A percentile compares a stretch with the other conserved stretches of the same genome.
Conservation (phyloP, 1,139 yeast genomes). For the Sugiyamaella novakii region DNA sequence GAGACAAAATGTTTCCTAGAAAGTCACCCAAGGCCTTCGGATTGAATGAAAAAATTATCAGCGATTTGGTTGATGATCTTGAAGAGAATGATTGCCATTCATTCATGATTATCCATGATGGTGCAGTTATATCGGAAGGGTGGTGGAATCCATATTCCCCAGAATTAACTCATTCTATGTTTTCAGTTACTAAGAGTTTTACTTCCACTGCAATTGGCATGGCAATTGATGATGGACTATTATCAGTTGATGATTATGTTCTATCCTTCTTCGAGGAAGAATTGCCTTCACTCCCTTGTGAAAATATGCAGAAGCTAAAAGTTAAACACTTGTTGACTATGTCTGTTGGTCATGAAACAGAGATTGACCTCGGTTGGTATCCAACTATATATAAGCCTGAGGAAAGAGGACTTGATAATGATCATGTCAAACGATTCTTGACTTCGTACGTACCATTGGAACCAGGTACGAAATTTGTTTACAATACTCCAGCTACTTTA, state of each 20-base stretch:
- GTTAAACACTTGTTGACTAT: slow-evolving; percentile 23
- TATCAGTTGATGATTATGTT: slow-evolving; percentile 22
- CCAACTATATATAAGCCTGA: slow-evolving; percentile 1
- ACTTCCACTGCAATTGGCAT: slow-evolving; percentile 25
- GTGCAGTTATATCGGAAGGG: slow-evolving; percentile 24
- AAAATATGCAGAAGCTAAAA: slow-evolving; percentile 24
- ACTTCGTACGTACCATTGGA: slow-evolving; percentile 23
- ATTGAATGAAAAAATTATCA: slow-evolving; percentile 16
- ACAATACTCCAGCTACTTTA: slow-evolving; percentile 22
- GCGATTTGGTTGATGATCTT: slow-evolving; percentile 25
- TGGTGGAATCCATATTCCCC: slow-evolving; percentile 25
- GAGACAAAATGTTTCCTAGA: slow-evolving; percentile 17
- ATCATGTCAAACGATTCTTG: slow-evolving; percentile 20
- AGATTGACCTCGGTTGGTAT: slow-evolving; percentile 17
- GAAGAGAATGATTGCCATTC: slow-evolving; percentile 19
- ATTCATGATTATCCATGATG: slow-evolving; percentile 21
- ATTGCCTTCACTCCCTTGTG: slow-evolving; percentile 21
- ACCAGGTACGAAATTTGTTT: slow-evolving; percentile 24
- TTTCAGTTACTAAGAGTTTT: slow-evolving; percentile 26
- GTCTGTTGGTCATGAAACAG: slow-evolving; percentile 24
- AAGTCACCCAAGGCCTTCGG: slow-evolving; percentile 10
- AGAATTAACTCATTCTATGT: slow-evolving; percentile 23
- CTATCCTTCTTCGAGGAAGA: slow-evolving; percentile 21
- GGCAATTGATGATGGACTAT: slow-evolving; percentile 24
- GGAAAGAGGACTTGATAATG: slow-evolving; percentile 15